These are phyloP conservation scores for Beauveria rudraprayagi DNA, from an alignment of 2,329 filamentous ascomycete species.

Conservation along the genomic window DNA sequence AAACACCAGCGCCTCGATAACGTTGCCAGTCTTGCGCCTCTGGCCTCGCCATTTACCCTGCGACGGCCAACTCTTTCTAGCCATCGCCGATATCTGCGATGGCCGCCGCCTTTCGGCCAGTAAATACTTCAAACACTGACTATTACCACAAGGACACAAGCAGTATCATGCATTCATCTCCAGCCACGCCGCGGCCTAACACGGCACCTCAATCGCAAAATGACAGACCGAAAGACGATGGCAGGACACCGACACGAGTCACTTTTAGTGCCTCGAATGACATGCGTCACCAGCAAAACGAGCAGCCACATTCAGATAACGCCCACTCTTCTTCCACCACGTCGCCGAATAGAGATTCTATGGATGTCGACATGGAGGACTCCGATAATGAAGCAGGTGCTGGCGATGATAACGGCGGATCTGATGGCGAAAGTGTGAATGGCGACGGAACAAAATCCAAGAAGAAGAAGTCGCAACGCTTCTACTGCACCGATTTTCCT, in stretches of 20 bases:
- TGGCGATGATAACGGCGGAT: slow-evolving; percentile 41
- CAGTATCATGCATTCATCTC: slow-evolving; percentile 29
- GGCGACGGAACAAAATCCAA: slow-evolving; percentile 65
- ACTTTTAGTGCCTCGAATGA: slow-evolving; percentile 37
- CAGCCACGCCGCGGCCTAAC: slow-evolving; percentile 27
- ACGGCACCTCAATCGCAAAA: slow-evolving; percentile 26
- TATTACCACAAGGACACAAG: slow-evolving; percentile 17
- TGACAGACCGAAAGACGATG: slow-evolving; percentile 32
- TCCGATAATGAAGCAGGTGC: slow-evolving; percentile 55
- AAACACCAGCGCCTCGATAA: not conserved
- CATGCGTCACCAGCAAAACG: slow-evolving; percentile 37
- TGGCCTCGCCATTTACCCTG: not conserved
- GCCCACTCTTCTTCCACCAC: slow-evolving; percentile 42
- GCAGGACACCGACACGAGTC: slow-evolving; percentile 55
- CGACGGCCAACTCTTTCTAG: not conserved
- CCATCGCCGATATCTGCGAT: slow-evolving; percentile 21
- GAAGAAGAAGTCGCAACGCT: slow-evolving; percentile 94
- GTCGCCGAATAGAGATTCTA: slow-evolving; percentile 39
- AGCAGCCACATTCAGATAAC: not conserved
- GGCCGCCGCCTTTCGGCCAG: slow-evolving; percentile 41
- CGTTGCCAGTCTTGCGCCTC: not conserved
- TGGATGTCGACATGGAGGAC: slow-evolving; percentile 70
- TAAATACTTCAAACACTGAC: slow-evolving; percentile 33
- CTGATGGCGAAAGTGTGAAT: slow-evolving; percentile 58
- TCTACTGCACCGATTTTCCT: slow-evolving; percentile 92